These are phyloP conservation scores for Zygotorulaspora chibaensis DNA, from an alignment of 805 yeast species.

Conservation along the genomic window DNA sequence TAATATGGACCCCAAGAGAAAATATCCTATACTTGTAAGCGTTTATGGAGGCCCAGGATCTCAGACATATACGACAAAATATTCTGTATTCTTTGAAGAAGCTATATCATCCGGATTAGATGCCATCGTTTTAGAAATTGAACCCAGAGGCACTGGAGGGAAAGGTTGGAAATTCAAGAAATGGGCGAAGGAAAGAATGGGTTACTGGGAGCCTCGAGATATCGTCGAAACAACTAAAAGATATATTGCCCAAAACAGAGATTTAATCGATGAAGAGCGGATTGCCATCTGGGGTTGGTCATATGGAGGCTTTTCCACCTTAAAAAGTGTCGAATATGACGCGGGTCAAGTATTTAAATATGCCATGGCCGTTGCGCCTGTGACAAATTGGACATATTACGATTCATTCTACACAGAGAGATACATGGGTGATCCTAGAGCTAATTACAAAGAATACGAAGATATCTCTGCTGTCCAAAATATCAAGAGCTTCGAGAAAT, in stretches of 20 bases:
- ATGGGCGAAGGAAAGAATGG: constrained; percentile 54
- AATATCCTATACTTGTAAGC: constrained; percentile 62
- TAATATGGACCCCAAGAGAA: constrained; percentile 42
- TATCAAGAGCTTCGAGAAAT: constrained; percentile 41
- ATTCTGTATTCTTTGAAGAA: constrained; percentile 53
- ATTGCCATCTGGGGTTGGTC: constrained; percentile 88
- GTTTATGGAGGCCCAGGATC: constrained; percentile 85
- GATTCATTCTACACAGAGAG: constrained; percentile 80
- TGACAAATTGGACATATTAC: constrained; percentile 70
- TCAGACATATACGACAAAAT: constrained; percentile 48
- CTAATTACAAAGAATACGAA: constrained; percentile 47
- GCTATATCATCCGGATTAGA: constrained; percentile 52
- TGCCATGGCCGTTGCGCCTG: constrained; percentile 84
- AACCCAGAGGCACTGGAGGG: constrained; percentile 82
- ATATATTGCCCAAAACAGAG: constrained; percentile 41
- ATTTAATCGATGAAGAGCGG: constrained; percentile 46
- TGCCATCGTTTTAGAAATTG: constrained; percentile 61
- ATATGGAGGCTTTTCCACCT: constrained; percentile 74
- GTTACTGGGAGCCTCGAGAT: constrained; percentile 76
- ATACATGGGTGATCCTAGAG: constrained; percentile 55
- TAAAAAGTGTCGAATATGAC: constrained; percentile 70
- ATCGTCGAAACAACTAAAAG: constrained; percentile 47
- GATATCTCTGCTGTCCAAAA: constrained; percentile 43
- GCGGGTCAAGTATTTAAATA: constrained; percentile 57
- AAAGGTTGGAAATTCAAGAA: constrained; percentile 64